Evolutionary conservation across 192 early-diverging fungal species (phyloP).

Genomic region (Coemansia interrupta): DNA sequence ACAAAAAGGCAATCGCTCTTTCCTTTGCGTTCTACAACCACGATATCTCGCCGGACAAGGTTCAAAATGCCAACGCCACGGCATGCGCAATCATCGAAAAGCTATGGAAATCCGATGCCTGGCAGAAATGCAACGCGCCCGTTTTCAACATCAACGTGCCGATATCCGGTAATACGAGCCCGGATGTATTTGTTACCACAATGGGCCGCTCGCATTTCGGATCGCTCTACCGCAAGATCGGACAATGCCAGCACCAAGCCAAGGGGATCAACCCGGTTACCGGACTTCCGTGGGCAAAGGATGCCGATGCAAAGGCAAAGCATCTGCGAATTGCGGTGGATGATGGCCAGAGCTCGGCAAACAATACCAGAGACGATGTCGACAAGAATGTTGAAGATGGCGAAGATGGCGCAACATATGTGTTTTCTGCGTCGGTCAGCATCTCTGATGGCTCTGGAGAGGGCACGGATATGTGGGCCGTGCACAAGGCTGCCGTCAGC

Average conservation of each 20-base stretch:
- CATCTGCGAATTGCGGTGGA: constrained; percentile 17
- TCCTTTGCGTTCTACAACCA: constrained; percentile 30
- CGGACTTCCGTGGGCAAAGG: background rate
- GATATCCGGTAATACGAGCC: background rate
- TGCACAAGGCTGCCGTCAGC: constrained; percentile 16
- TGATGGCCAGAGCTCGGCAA: constrained; percentile 7
- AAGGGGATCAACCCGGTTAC: constrained; percentile 7
- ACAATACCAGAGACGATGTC: background rate
- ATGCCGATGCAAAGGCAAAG: background rate
- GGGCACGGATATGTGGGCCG: constrained; percentile 26
- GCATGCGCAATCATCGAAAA: constrained; percentile 18
- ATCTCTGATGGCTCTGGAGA: background rate
- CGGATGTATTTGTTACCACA: constrained; percentile 13
- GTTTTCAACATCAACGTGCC: constrained; percentile 33
- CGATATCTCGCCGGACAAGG: constrained; percentile 23
- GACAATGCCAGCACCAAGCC: constrained; percentile 2
- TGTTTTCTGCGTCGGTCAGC: constrained; percentile 18
- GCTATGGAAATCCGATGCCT: constrained; percentile 20
- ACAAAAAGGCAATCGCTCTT: constrained; percentile 13
- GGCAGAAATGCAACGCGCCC: constrained; percentile 1
- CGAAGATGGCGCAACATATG: constrained; percentile 14
- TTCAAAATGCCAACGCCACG: constrained; percentile 12
- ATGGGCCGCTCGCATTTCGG: constrained; percentile 23
- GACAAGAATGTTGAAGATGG: background rate
- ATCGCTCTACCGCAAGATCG: constrained; percentile 16